Conservation (phyloP, 495 filamentous ascomycete genomes). For the Cairneyella variabilis region DNA sequence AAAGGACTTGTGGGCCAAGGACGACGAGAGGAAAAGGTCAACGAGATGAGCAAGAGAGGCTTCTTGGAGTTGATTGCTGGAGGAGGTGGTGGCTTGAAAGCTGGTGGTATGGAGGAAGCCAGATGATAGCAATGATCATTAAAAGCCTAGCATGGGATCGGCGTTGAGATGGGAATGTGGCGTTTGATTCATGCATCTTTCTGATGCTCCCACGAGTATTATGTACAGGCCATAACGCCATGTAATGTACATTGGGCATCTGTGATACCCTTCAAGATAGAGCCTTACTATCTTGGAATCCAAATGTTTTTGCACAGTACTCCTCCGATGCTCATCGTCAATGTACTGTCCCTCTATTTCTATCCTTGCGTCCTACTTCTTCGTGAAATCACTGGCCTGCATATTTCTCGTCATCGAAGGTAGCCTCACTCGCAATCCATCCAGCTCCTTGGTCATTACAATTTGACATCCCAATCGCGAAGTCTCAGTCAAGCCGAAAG, state of each 20-base stretch:
- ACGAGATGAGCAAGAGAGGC: constrained; percentile 93
- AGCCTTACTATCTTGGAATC: background rate
- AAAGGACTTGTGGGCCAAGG: constrained; percentile 72
- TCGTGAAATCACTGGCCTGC: constrained; percentile 87
- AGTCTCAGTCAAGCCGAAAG: constrained; percentile 94
- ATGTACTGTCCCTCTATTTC: background rate
- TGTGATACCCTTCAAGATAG: constrained; percentile 19
- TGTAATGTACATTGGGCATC: constrained; percentile 20
- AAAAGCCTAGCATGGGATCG: constrained; percentile 8
- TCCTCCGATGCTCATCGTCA: background rate
- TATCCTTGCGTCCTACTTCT: constrained; percentile 27
- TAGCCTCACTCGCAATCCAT: constrained; percentile 78
- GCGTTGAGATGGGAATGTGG: constrained; percentile 22
- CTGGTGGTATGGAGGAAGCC: constrained; percentile 48
- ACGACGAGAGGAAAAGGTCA: constrained; percentile 75
- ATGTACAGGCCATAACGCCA: constrained; percentile 8
- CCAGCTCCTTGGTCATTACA: constrained; percentile 81
- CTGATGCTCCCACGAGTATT: constrained; percentile 6
- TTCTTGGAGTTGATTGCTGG: constrained; percentile 89
- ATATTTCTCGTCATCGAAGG: constrained; percentile 94
- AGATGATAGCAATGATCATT: constrained; percentile 14
- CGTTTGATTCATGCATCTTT: constrained; percentile 10
- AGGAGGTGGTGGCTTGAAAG: constrained; percentile 49
- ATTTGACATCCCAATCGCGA: constrained; percentile 95
- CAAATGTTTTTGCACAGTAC: background rate